A percentile compares a stretch with the other conserved stretches of the same genome.
phyloP scores from a whole-genome alignment of 2,329 filamentous ascomycete species.

The Endothia cerciana region DNA sequence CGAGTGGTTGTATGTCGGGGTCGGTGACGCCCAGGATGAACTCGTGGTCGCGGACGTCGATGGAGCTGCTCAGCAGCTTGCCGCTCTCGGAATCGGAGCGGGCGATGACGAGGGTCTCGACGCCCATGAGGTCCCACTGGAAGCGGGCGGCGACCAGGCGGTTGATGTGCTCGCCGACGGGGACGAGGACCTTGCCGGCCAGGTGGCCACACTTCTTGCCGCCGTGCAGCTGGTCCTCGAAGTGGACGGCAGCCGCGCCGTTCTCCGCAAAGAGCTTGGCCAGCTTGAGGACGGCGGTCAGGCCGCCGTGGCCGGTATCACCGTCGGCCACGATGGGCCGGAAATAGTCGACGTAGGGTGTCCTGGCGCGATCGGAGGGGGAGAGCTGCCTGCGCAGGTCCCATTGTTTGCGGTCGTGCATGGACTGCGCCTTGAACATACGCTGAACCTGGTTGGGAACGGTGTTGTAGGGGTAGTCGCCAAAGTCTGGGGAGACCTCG shows the following conservation, averaged over 20 bases:
- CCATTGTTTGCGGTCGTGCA: slow-evolving; percentile 97
- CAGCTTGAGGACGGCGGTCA: slow-evolving; percentile 91
- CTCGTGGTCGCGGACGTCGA: slow-evolving; percentile 94
- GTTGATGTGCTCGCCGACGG: slow-evolving; percentile 94
- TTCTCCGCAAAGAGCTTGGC: slow-evolving; percentile 98
- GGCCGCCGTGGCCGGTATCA: slow-evolving; percentile 91
- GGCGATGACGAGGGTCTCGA: slow-evolving; percentile 91
- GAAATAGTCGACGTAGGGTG: slow-evolving; percentile 89
- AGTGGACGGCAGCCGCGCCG: slow-evolving; percentile 93
- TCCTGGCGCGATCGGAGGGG: slow-evolving; percentile 70
- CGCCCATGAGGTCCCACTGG: slow-evolving; percentile 98
- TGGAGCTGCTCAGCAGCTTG: slow-evolving; percentile 83
- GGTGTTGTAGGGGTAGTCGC: slow-evolving; percentile 98
- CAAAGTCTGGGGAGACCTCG: slow-evolving; percentile 96
- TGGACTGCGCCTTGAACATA: slow-evolving; percentile 92
- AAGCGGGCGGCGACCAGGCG: slow-evolving; percentile 88
- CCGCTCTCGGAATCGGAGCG: slow-evolving; percentile 95
- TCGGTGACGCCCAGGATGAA: slow-evolving; percentile 90
- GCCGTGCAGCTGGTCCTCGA: slow-evolving; percentile 96
- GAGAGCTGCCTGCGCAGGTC: slow-evolving; percentile 80
- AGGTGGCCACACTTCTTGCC: slow-evolving; percentile 98
- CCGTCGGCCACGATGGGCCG: slow-evolving; percentile 95
- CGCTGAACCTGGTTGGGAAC: slow-evolving; percentile 98
- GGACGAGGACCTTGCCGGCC: slow-evolving; percentile 93
- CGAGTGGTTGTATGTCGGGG: slow-evolving; percentile 73